phyloP scores from a whole-genome alignment of 148 eudicot genomes.

The Arbutus unedo region DNA sequence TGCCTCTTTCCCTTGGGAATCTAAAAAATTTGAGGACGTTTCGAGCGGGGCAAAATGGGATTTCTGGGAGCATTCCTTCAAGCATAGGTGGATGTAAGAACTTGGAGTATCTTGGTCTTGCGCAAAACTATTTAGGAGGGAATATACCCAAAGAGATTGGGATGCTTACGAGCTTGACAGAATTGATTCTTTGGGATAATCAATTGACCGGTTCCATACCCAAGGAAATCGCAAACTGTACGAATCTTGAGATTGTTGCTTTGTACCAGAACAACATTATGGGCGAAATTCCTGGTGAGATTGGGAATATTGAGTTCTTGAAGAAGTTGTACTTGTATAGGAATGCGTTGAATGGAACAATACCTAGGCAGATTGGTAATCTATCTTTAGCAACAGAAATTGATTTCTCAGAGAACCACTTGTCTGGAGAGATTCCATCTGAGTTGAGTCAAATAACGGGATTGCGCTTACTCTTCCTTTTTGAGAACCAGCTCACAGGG shows the following conservation, averaged over 20 bases:
- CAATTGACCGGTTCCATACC: slow-evolving; percentile 66
- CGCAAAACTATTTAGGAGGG: slow-evolving; percentile 71
- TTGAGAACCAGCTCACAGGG: slow-evolving; percentile 72
- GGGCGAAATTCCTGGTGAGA: slow-evolving; percentile 68
- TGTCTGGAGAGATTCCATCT: slow-evolving; percentile 72
- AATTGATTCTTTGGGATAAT: slow-evolving; percentile 75
- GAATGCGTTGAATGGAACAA: slow-evolving; percentile 76
- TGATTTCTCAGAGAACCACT: slow-evolving; percentile 78
- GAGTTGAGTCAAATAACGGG: slow-evolving; percentile 60
- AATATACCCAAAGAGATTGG: slow-evolving; percentile 76
- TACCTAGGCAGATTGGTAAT: slow-evolving; percentile 80
- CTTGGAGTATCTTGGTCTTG: slow-evolving; percentile 71
- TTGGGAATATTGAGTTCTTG: slow-evolving; percentile 57
- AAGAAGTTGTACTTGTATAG: slow-evolving; percentile 63
- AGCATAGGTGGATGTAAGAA: slow-evolving; percentile 66
- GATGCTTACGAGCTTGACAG: slow-evolving; percentile 56
- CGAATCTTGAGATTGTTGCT: slow-evolving; percentile 68
- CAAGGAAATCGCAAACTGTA: slow-evolving; percentile 76
- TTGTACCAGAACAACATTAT: slow-evolving; percentile 78
- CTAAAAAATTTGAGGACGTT: slow-evolving; percentile 54
- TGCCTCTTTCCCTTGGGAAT: slow-evolving; percentile 72
- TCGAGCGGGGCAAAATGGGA: slow-evolving; percentile 78
- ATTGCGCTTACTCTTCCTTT: slow-evolving; percentile 64
- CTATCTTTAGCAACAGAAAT: slow-evolving; percentile 66
- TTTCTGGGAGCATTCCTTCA: slow-evolving; percentile 73